A percentile compares a stretch with the other conserved stretches of the same genome.
Evolutionary conservation across 257 asterid genomes (phyloP).

Genomic region (Solanum bulbocastanum): DNA sequence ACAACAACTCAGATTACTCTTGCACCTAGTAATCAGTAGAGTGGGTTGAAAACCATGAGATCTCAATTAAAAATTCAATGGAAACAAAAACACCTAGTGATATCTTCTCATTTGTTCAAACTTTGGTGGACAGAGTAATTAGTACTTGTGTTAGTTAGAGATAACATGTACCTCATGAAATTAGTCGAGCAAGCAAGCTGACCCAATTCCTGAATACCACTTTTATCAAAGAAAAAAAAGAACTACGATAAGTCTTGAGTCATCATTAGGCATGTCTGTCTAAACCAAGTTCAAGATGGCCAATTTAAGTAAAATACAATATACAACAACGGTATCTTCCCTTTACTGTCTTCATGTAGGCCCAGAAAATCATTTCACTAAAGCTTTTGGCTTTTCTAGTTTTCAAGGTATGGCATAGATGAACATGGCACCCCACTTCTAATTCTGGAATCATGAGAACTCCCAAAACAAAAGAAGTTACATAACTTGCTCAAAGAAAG

Average conservation of each 20-base stretch:
- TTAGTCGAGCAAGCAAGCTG: neutral
- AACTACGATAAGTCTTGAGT: neutral
- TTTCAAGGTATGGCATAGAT: neutral
- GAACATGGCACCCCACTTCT: neutral
- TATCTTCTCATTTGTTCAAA: neutral
- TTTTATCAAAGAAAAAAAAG: neutral
- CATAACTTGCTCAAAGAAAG: neutral
- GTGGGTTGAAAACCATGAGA: neutral
- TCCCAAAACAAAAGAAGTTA: neutral
- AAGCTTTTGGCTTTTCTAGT: neutral
- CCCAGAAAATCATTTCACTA: neutral
- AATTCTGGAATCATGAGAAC: neutral
- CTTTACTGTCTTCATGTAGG: neutral
- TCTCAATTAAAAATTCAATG: neutral
- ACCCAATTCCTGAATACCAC: fast-evolving
- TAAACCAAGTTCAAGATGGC: neutral
- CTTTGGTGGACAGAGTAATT: neutral
- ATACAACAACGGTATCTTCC: neutral
- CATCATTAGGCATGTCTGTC: neutral
- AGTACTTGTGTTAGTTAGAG: neutral
- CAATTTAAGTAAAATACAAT: neutral
- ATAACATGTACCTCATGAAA: neutral
- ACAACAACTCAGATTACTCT: neutral
- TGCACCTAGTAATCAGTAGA: neutral
- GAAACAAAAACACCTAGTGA: neutral